Conservation (phyloP, 2,329 filamentous ascomycete species). For the Orbilia javanica region DNA sequence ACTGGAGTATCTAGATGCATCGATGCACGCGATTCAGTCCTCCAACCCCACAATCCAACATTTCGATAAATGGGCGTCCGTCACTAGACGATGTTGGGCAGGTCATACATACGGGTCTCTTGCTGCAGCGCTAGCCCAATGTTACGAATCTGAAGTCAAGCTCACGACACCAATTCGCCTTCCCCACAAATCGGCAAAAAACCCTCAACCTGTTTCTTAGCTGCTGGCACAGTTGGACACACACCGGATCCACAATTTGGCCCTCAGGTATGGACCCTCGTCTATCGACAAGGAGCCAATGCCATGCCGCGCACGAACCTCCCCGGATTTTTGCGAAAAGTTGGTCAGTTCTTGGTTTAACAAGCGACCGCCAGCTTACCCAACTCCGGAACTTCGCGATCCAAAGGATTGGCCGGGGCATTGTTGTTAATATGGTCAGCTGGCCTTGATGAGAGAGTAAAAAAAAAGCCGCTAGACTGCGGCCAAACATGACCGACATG, state of each 20-base stretch:
- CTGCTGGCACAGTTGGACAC: conserved; percentile 39
- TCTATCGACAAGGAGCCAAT: conserved; percentile 58
- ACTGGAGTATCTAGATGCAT: conserved; percentile 3
- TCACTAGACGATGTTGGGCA: conserved; percentile 54
- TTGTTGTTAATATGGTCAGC: conserved; percentile 55
- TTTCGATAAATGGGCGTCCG: conserved; percentile 22
- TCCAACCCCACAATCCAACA: conserved; percentile 31
- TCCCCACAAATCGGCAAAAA: conserved; percentile 59
- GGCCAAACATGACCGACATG: conserved; percentile 18
- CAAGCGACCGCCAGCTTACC: conserved; percentile 50
- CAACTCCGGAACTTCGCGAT: conserved; percentile 56
- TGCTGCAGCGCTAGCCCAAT: conserved; percentile 16
- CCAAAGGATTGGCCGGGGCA: conserved; percentile 37
- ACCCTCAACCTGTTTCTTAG: conserved; percentile 58
- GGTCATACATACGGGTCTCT: conserved; percentile 25
- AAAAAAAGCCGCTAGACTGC: conserved; percentile 33
- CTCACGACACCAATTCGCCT: conserved; percentile 35
- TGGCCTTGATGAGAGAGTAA: conserved; percentile 24
- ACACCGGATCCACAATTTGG: conserved; percentile 55
- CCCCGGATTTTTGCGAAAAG: conserved; percentile 57
- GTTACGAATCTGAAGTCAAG: conserved; percentile 49
- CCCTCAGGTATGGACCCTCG: conserved; percentile 46
- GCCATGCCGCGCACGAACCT: conserved; percentile 56
- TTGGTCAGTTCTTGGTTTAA: conserved; percentile 45
- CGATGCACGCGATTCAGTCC: neutral